A percentile compares a stretch with the other conserved stretches of the same genome.
These are phyloP conservation scores for Dactylellina leptospora DNA, from an alignment of 2,329 filamentous ascomycete species.

Conservation along the genomic window DNA sequence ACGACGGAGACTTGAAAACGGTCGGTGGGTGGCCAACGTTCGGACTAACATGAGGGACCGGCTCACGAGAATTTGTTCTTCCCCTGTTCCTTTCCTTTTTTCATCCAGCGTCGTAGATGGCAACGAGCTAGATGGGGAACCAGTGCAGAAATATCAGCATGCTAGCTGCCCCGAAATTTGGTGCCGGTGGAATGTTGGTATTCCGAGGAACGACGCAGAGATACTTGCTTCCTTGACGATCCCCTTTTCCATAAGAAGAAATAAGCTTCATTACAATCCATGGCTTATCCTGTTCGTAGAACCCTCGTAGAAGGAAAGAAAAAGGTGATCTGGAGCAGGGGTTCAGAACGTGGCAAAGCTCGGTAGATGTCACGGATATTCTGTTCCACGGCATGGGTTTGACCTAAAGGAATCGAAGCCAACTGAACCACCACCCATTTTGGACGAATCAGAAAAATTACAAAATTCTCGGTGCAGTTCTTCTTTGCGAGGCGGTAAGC, in stretches of 20 bases:
- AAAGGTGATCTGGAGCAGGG: conserved; percentile 27
- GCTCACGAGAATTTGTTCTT: background rate
- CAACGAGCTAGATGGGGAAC: too few species aligned
- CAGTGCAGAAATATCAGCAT: background rate
- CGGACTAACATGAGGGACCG: background rate
- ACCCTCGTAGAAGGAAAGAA: conserved; percentile 19
- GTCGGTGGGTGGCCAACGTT: background rate
- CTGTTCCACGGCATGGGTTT: conserved; percentile 25
- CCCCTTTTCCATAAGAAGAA: too few species aligned
- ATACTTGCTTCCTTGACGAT: too few species aligned
- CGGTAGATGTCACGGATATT: conserved; percentile 28
- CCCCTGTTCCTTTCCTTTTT: background rate
- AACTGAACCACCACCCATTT: background rate
- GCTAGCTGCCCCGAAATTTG: background rate
- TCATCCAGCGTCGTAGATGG: background rate
- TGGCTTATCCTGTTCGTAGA: conserved; percentile 11
- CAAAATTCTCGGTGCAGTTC: background rate
- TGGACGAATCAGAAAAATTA: background rate
- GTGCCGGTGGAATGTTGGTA: background rate
- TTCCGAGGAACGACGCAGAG: background rate
- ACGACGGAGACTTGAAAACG: conserved; percentile 3
- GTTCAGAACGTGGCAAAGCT: conserved; percentile 46
- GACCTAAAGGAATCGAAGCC: background rate
- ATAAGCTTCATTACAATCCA: conserved; percentile 37
- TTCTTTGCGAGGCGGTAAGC: background rate